Conservation (phyloP, 2,329 filamentous ascomycete species). For the Sporothrix protearum region DNA sequence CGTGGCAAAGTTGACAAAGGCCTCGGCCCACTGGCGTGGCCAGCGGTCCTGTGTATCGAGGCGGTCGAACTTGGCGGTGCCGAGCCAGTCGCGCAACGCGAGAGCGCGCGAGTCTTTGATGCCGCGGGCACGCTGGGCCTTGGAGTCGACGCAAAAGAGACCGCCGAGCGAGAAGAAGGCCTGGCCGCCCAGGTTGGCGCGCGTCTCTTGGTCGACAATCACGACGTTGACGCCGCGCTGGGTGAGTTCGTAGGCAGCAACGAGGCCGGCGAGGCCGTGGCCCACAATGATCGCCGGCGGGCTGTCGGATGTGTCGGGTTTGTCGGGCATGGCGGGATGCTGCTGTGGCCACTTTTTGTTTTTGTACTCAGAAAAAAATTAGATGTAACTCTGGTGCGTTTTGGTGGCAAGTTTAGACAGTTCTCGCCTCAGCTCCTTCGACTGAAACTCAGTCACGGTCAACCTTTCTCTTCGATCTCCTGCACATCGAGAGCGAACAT, state of each 20-base stretch:
- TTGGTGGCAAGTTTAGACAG: not conserved
- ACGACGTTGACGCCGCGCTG: conserved; percentile 48
- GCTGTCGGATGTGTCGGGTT: not conserved
- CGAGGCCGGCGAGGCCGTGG: conserved; percentile 56
- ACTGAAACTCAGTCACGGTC: not conserved
- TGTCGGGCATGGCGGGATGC: not conserved
- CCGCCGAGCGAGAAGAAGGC: conserved; percentile 63
- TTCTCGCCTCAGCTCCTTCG: not conserved
- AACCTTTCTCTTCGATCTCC: not conserved
- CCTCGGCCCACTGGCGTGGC: conserved; percentile 60
- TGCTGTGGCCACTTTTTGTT: not conserved
- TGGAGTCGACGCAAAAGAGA: conserved; percentile 57
- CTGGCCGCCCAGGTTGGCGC: conserved; percentile 56
- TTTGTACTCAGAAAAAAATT: too few relatives aligned
- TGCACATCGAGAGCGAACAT: not conserved
- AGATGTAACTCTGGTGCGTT: not conserved
- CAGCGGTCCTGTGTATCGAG: conserved; percentile 51
- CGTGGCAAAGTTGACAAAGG: conserved; percentile 59
- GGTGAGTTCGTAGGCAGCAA: conserved; percentile 56
- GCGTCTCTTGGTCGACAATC: conserved; percentile 58
- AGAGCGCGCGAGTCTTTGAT: conserved; percentile 56
- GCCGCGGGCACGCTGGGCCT: conserved; percentile 54
- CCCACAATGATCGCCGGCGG: conserved; percentile 54
- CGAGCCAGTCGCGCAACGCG: conserved; percentile 58
- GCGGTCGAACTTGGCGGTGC: conserved; percentile 56